A percentile compares a stretch with the other conserved stretches of the same genome.
These are phyloP conservation scores for Solanum aculeatissimum DNA, from an alignment of 305 asterid genomes.

Conservation along the genomic window DNA sequence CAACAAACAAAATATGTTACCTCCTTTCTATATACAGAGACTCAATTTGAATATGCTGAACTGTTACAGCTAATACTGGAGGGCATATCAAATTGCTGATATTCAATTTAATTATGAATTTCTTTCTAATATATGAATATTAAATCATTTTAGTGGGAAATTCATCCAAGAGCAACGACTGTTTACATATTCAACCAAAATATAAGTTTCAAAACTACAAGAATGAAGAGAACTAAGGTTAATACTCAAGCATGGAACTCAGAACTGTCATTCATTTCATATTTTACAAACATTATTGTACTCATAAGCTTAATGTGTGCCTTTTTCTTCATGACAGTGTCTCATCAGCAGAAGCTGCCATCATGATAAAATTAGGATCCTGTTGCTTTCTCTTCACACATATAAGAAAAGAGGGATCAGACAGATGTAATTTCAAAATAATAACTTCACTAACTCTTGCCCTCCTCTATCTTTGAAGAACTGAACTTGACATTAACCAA, in stretches of 20 bases:
- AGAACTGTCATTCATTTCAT: neutral
- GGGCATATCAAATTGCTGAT: neutral
- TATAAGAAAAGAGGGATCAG: neutral
- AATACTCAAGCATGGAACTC: neutral
- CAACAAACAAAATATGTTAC: no score
- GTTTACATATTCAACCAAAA: neutral
- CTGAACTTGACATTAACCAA: conserved; percentile 37
- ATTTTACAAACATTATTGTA: neutral
- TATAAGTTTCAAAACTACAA: neutral
- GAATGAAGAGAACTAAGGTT: neutral
- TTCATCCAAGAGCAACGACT: neutral
- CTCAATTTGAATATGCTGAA: neutral
- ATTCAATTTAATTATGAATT: no score
- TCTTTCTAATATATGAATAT: no score
- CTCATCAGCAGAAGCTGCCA: neutral
- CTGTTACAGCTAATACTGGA: neutral
- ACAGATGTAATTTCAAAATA: neutral
- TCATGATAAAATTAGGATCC: neutral
- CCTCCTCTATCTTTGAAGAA: conserved; percentile 21
- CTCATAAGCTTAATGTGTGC: neutral
- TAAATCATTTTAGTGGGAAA: neutral
- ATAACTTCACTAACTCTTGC: neutral
- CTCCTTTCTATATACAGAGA: neutral
- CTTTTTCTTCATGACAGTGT: neutral
- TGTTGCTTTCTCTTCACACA: neutral